Evolutionary conservation across 2,329 filamentous ascomycete genomes (phyloP).

Genomic region (Paracorniculantispora psalliotae): DNA sequence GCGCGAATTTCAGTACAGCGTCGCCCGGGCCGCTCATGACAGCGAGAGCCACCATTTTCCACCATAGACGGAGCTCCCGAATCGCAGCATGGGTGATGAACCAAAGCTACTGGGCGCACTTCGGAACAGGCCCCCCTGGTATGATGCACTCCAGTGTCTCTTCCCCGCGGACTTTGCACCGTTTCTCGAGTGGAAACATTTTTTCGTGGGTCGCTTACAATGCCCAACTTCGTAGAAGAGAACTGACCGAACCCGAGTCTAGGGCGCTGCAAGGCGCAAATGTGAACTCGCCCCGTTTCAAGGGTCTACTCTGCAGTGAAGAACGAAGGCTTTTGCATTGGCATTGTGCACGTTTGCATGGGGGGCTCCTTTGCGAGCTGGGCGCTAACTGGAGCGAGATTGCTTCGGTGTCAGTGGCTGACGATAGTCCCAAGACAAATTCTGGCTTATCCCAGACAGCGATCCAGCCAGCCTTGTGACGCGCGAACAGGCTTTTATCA

Average conservation of each 20-base stretch:
- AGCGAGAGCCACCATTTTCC: too few species aligned
- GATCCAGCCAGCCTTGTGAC: background rate
- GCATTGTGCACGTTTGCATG: background rate
- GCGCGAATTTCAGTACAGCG: conserved; percentile 5
- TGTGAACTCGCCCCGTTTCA: too few species aligned
- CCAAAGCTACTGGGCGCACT: background rate
- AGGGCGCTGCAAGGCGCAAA: background rate
- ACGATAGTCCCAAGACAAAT: background rate
- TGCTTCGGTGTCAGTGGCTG: background rate
- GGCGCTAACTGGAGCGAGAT: background rate
- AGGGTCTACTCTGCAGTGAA: too few species aligned
- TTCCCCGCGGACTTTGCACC: conserved; percentile 4
- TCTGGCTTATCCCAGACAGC: background rate
- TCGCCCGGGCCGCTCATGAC: background rate
- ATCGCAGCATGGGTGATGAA: conserved; percentile 8
- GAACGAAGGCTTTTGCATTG: background rate
- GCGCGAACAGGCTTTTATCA: too few species aligned
- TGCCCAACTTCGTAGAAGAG: conserved; percentile 2
- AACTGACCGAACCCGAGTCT: background rate
- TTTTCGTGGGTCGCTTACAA: background rate
- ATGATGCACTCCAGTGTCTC: background rate
- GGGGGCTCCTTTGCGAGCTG: background rate
- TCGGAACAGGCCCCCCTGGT: background rate
- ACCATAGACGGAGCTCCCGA: background rate
- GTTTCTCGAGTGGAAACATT: conserved; percentile 1